Percentiles rank a stretch among this genome's conserved stretches.
Evolutionary conservation across 2,329 filamentous ascomycete genomes (phyloP).

Genomic region (Thielaviopsis musarum): DNA sequence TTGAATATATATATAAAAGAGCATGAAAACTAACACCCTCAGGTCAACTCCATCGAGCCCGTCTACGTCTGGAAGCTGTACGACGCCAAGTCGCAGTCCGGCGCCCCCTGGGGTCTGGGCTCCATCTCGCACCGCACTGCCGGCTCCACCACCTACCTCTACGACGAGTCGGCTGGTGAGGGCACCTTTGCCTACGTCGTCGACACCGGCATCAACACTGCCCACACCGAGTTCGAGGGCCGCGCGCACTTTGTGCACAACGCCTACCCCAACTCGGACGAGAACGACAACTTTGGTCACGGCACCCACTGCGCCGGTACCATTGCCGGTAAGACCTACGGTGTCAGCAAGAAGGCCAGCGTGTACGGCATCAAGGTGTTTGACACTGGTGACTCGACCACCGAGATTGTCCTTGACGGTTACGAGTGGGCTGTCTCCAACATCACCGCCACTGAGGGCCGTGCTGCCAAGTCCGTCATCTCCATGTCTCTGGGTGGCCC

Average conservation of each 20-base stretch:
- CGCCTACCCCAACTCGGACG: conserved; percentile 66
- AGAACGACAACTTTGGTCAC: conserved; percentile 92
- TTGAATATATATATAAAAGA: neutral
- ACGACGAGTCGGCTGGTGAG: conserved; percentile 25
- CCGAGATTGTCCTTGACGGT: conserved; percentile 18
- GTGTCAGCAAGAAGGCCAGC: conserved; percentile 96
- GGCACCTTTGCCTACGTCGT: conserved; percentile 34
- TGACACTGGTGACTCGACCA: conserved; percentile 13
- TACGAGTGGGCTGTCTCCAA: conserved; percentile 28
- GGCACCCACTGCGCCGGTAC: conserved; percentile 98
- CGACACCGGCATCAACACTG: conserved; percentile 34
- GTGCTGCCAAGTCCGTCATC: conserved; percentile 28
- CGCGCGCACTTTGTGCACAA: conserved; percentile 96
- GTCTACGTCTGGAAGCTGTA: conserved; percentile 17
- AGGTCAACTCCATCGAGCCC: conserved; percentile 15
- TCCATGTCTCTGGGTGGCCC: conserved; percentile 38
- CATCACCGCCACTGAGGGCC: conserved; percentile 23
- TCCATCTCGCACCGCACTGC: conserved; percentile 26
- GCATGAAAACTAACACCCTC: neutral
- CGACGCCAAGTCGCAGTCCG: conserved; percentile 20
- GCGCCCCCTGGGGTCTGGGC: conserved; percentile 27
- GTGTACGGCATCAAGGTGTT: conserved; percentile 31
- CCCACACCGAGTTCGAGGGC: conserved; percentile 31
- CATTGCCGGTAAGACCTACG: conserved; percentile 93
- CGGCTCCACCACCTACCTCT: conserved; percentile 22